Evolutionary conservation across 805 yeast genomes (phyloP).

Genomic region (Metschnikowia drakensbergensis): DNA sequence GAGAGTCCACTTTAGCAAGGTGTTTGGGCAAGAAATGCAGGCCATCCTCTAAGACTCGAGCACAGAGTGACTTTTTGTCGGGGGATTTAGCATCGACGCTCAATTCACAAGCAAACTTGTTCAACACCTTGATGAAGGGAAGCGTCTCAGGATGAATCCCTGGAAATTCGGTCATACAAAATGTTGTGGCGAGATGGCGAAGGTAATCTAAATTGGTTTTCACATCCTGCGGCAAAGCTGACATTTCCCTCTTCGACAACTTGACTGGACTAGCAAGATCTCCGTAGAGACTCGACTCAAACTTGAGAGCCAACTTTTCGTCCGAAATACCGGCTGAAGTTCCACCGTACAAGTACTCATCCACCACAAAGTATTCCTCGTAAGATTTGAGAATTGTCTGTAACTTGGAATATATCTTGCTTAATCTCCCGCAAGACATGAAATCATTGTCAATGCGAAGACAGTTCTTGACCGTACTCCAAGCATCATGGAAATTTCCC

Average conservation of each 20-base stretch:
- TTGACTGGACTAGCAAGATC: conserved; percentile 19
- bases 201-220: conserved; percentile 44
- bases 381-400: conserved; percentile 35
- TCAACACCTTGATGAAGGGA: conserved; percentile 29
- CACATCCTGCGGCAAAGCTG: conserved; percentile 23
- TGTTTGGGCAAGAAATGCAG: conserved; percentile 39
- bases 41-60: conserved; percentile 13
- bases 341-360: conserved; percentile 22
- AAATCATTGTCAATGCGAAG: conserved; percentile 75
- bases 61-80: conserved; percentile 25
- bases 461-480: conserved; percentile 58
- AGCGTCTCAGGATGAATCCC: conserved; percentile 15
- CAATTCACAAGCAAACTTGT: conserved; percentile 41
- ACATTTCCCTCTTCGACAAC: conserved; percentile 26
- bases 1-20: conserved; percentile 32
- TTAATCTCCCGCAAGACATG: conserved; percentile 50
- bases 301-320: conserved; percentile 10
- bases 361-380: conserved; percentile 43
- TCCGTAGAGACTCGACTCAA: conserved; percentile 7
- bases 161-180: conserved; percentile 23
- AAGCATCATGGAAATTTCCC: conserved; percentile 49
- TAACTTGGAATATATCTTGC: conserved; percentile 52
- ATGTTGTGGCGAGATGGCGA: conserved; percentile 29
- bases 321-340: conserved; percentile 8
- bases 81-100: conserved; percentile 24